phyloP scores from a whole-genome alignment of 805 yeast species.

The Candida insectalens region DNA sequence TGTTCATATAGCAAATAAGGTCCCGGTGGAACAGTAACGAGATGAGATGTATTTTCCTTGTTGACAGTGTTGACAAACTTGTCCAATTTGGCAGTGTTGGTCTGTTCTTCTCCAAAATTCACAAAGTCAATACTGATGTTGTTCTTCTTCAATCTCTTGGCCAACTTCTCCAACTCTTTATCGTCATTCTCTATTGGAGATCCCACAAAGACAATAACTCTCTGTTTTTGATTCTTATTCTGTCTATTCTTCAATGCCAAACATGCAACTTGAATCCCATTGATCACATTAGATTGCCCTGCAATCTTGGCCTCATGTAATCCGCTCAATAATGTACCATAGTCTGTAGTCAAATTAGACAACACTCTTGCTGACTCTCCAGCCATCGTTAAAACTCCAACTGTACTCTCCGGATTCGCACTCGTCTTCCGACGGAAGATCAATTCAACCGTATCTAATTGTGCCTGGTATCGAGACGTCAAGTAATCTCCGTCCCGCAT shows the following conservation, averaged over 20 bases:
- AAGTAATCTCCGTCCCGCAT: slow-evolving; percentile 93
- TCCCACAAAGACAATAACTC: slow-evolving; percentile 85
- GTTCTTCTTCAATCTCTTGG: slow-evolving; percentile 89
- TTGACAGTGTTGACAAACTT: slow-evolving; percentile 68
- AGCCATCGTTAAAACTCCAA: slow-evolving; percentile 82
- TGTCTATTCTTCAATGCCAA: slow-evolving; percentile 93
- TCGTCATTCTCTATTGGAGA: slow-evolving; percentile 67
- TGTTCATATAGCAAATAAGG: slow-evolving; percentile 77
- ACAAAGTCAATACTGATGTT: slow-evolving; percentile 82
- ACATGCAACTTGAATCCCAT: slow-evolving; percentile 89
- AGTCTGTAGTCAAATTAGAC: slow-evolving; percentile 79
- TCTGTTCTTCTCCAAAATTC: slow-evolving; percentile 82
- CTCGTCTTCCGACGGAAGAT: slow-evolving; percentile 80
- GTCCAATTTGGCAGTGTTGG: slow-evolving; percentile 70
- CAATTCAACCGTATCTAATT: slow-evolving; percentile 78
- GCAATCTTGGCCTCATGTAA: slow-evolving; percentile 67
- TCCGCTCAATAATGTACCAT: slow-evolving; percentile 77
- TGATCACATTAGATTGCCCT: slow-evolving; percentile 59
- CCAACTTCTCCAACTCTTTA: slow-evolving; percentile 70
- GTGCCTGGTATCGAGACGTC: slow-evolving; percentile 85
- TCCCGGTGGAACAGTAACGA: slow-evolving; percentile 83
- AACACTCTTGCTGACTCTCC: slow-evolving; percentile 83
- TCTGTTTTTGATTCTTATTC: slow-evolving; percentile 83
- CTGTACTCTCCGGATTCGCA: slow-evolving; percentile 89
- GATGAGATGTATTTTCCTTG: slow-evolving; percentile 67